Conservation (phyloP, 2,329 filamentous ascomycete genomes). For the Talaromyces sp. region DNA sequence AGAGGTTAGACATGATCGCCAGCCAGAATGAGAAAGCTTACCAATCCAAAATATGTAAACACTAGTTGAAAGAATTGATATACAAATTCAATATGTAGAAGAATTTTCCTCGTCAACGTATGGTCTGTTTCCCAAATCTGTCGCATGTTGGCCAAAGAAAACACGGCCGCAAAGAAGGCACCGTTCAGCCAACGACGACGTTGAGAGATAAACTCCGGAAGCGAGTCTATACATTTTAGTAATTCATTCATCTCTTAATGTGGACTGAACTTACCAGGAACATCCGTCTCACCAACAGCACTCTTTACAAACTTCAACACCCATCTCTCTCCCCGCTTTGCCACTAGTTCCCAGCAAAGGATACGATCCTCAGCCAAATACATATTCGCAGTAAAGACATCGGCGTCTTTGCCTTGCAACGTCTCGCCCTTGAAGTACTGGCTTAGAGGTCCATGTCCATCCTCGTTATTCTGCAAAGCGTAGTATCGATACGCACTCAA, state of each 20-base stretch:
- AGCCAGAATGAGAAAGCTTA: slow-evolving; percentile 25
- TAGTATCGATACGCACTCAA: slow-evolving; percentile 95
- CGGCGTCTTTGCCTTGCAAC: slow-evolving; percentile 89
- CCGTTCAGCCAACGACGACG: slow-evolving; percentile 96
- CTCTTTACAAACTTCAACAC: slow-evolving; percentile 97
- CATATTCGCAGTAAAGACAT: slow-evolving; percentile 99
- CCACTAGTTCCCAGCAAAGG: slow-evolving; percentile 95
- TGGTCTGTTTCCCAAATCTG: slow-evolving; percentile 95
- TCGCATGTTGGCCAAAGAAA: slow-evolving; percentile 89
- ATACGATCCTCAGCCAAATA: slow-evolving; percentile 98
- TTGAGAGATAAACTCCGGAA: slow-evolving; percentile 96
- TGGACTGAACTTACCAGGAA: slow-evolving; percentile 63
- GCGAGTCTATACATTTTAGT: slow-evolving; percentile 59
- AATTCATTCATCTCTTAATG: slow-evolving; percentile 32
- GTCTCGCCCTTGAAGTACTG: slow-evolving; percentile 99
- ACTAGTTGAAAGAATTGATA: slow-evolving; percentile 90
- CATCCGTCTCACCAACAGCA: slow-evolving; percentile 95
- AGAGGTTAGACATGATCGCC: slow-evolving; percentile 18
- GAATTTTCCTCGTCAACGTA: slow-evolving; percentile 78
- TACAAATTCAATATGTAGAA: slow-evolving; percentile 90
- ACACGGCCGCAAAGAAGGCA: slow-evolving; percentile 97
- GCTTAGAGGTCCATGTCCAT: slow-evolving; percentile 87
- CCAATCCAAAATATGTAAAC: slow-evolving; percentile 95
- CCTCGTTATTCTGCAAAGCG: slow-evolving; percentile 93
- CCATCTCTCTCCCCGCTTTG: slow-evolving; percentile 92